Base-by-base conservation (phyloP, 305 asterid genomes). In the Withania somnifera region DNA sequence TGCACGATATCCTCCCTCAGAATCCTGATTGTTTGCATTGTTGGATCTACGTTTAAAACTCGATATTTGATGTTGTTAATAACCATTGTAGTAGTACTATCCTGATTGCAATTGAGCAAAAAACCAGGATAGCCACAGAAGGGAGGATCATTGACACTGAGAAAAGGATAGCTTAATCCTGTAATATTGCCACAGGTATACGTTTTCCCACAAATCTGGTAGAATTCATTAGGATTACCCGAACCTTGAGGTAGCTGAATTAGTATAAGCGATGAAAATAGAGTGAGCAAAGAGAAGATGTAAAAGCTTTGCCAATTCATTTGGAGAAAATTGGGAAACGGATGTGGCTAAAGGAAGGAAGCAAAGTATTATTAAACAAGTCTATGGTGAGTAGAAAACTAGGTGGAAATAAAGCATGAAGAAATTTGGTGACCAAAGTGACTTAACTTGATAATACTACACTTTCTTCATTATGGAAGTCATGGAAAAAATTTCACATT, bases 71-170 rank as follows among this genome's bases (percentile, higher is more conserved):
- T 32, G 76, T 83, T 87, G 81, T 14, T 69, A 51, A 93, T 85
- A 10, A 82, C 78, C 11, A 92, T 90, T 57, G 86, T 89, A 17
- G 97, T 88, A 5, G 61, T 45, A 13, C 81, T 84, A 14, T 9
- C 34, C 17, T n/a, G 77, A 38, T 67, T 63, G 19, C 97, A 93
- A 15, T 56, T 67, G 47, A 93, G 93, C 5, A 63, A 87, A 28
- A 92, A 83, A 53, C 91, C 89, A 7, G 97, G 97, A 79, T 91
- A 92, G 66, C 97, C 97, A 24, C 97, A 93, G 50, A 88, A 90
- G 32, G 24, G 47, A 69, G 95, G 97, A 76, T 89, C 91, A 6
- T 19, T 1, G 8, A 3, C 1, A 58, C 84, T 86, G 19, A 93
- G 88, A 73, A 93, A 93, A 17, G 97, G 97, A 67, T 93, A 93